Conservation (phyloP, 2,329 filamentous ascomycete genomes). For the Colletotrichum tabaci region DNA sequence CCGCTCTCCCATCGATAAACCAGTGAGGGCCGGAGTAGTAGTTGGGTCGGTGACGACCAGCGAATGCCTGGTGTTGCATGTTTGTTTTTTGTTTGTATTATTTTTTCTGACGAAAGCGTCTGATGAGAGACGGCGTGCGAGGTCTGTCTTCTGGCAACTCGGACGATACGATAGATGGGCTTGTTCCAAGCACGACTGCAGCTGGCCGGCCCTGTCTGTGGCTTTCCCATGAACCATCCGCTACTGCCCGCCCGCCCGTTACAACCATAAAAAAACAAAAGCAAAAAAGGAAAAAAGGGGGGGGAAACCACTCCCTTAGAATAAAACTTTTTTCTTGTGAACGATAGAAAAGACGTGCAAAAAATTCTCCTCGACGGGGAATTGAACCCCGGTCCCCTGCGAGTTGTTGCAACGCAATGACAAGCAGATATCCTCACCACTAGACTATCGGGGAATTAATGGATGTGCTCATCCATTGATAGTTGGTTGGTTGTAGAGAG, state of each 20-base stretch:
- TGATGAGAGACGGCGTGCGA: background rate
- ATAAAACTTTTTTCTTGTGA: too few relatives aligned
- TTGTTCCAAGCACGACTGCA: too few relatives aligned
- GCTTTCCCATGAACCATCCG: too few relatives aligned
- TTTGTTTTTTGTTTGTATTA: background rate
- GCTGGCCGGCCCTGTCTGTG: too few relatives aligned
- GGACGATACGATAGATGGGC: too few relatives aligned
- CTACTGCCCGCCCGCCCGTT: too few relatives aligned
- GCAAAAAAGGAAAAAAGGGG: too few relatives aligned
- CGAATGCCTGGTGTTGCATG: background rate
- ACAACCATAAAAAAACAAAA: too few relatives aligned
- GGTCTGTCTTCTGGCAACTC: background rate
- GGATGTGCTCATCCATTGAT: too few relatives aligned
- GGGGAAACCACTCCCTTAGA: too few relatives aligned
- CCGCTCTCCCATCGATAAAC: background rate
- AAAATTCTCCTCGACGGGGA: too few relatives aligned
- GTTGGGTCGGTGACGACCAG: background rate
- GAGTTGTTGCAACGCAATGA: background rate
- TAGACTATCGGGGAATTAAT: background rate
- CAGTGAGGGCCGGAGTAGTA: background rate
- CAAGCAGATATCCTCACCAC: slow-evolving; percentile 3
- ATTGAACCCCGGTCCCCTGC: background rate
- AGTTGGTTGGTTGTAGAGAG: rapidly evolving
- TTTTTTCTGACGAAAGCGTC: background rate
- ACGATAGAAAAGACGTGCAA: too few relatives aligned